phyloP scores from a whole-genome alignment of 2,329 filamentous ascomycete species.

The Didymella lethalis region DNA sequence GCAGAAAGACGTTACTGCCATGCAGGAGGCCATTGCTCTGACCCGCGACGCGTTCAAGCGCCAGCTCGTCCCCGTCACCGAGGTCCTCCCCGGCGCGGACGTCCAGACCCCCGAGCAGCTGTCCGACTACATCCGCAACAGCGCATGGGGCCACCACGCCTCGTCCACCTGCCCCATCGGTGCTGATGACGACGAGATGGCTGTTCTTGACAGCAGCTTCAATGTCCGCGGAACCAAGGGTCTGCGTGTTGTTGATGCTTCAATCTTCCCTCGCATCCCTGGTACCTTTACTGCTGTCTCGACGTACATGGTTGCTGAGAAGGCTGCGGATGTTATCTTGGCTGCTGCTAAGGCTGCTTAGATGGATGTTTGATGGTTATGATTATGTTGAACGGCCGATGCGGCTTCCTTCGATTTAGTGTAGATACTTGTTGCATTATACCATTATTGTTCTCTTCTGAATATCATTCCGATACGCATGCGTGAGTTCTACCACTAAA shows the following conservation, averaged over 20 bases:
- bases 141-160: conserved; percentile 61
- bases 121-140: conserved; percentile 40
- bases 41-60: conserved; percentile 54
- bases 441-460: neutral
- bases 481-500: neutral
- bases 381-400: conserved; percentile 10
- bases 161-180: conserved; percentile 66
- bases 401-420: neutral
- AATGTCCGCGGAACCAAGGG: conserved; percentile 61
- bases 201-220: conserved; percentile 64
- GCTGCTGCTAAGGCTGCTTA: conserved; percentile 24
- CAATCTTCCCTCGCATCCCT: conserved; percentile 50
- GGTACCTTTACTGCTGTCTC: conserved; percentile 62
- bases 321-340: conserved; percentile 67
- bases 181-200: conserved; percentile 55
- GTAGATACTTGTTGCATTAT: conserved; percentile 10
- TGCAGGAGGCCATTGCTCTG: conserved; percentile 63
- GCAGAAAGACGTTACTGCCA: conserved; percentile 63
- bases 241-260: conserved; percentile 59
- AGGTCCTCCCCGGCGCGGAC: conserved; percentile 59
- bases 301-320: conserved; percentile 66
- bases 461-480: neutral
- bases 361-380: conserved; percentile 6
- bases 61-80: conserved; percentile 49
- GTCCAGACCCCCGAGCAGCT: conserved; percentile 49